Base-by-base conservation (phyloP, 1,284 basidiomycete genomes). In the Cryptococcus amylolentus region DNA sequence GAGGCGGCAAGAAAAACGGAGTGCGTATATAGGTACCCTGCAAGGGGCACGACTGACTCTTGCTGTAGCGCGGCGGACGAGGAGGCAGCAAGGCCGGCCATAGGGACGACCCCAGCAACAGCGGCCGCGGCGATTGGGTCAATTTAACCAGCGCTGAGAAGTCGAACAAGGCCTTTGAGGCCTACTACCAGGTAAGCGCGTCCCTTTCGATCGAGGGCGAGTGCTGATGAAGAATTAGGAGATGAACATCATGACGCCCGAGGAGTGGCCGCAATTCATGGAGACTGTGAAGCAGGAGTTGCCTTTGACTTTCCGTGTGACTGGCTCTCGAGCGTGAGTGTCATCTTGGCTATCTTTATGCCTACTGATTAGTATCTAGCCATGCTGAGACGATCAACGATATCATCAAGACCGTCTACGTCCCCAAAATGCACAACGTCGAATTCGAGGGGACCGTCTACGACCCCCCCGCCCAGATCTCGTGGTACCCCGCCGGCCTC, bases 301-400 rank as follows among this genome's bases (percentile, higher is more conserved):
- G 37, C 96, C 96, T 1, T 95, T 91, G 1, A 97, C 95, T 0
- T 98, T 98, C 77, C 84, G 96, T 44, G 87, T 99, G 23, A 88
- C 93, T 0, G 89, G 91, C 1, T 90, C 86, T 63, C 82, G 91
- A 72, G 84, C 88, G 91, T 93, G 72, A 69, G 86, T 45, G 10
- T 9, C 1, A 3, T 12, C 18, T 12, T 5, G 18, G 45, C 2
- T n/a, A 41, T 28, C 20, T 10, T 20, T 3, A 18, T 31, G 40
- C 57, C 44, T 23, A 56, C 39, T 13, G 2, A 18, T 8, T 5
- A 6, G 27, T 18, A 1, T 26, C 16, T 64, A 91, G 89, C 63
- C 85, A 85, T 55, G 88, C 88, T 7, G 82, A 82, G 37, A 81
- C 85, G 5, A 82, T 93, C 64, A 90, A 89, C 71, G 78, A 83